Conservation (phyloP, 768 basidiomycete species). For the Phlegmacium glaucopus region DNA sequence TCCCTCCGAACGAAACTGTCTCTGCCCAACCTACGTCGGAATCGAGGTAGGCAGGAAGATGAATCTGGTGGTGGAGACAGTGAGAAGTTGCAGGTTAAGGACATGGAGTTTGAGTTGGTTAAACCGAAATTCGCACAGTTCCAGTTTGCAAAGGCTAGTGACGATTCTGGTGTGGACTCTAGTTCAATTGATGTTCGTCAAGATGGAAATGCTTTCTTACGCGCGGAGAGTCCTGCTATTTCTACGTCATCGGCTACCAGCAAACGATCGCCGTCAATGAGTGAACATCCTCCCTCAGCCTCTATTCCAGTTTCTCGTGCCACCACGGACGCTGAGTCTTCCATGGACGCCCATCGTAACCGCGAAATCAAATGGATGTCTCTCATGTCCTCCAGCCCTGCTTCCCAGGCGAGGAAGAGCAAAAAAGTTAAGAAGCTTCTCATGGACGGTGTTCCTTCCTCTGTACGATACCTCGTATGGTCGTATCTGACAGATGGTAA, state of each 20-base stretch:
- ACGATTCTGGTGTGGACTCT: slow-evolving; percentile 46
- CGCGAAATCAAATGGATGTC: slow-evolving; percentile 78
- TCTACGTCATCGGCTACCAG: slow-evolving; percentile 34
- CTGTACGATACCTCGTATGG: slow-evolving; percentile 85
- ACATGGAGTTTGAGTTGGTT: slow-evolving; percentile 81
- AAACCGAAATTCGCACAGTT: slow-evolving; percentile 50
- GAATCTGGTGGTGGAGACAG: slow-evolving; percentile 27
- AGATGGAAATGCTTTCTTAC: slow-evolving; percentile 18
- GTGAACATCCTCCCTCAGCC: neutral
- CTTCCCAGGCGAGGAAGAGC: slow-evolving; percentile 67
- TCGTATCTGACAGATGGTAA: slow-evolving; percentile 76
- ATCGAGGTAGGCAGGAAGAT: slow-evolving; percentile 35
- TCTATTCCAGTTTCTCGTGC: slow-evolving; percentile 8
- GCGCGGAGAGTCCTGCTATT: slow-evolving; percentile 41
- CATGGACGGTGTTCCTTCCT: slow-evolving; percentile 77
- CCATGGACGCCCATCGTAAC: slow-evolving; percentile 65
- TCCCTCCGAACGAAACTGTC: slow-evolving; percentile 64
- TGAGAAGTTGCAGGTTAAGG: slow-evolving; percentile 70
- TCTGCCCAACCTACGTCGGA: slow-evolving; percentile 60
- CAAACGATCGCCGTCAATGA: slow-evolving; percentile 21
- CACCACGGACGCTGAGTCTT: slow-evolving; percentile 31
- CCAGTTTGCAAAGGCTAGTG: slow-evolving; percentile 43
- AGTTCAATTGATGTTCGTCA: slow-evolving; percentile 30
- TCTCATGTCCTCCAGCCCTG: slow-evolving; percentile 49
- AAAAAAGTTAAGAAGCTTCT: slow-evolving; percentile 77